phyloP scores from a whole-genome alignment of 2,329 filamentous ascomycete genomes.

The Bisporella sp. region DNA sequence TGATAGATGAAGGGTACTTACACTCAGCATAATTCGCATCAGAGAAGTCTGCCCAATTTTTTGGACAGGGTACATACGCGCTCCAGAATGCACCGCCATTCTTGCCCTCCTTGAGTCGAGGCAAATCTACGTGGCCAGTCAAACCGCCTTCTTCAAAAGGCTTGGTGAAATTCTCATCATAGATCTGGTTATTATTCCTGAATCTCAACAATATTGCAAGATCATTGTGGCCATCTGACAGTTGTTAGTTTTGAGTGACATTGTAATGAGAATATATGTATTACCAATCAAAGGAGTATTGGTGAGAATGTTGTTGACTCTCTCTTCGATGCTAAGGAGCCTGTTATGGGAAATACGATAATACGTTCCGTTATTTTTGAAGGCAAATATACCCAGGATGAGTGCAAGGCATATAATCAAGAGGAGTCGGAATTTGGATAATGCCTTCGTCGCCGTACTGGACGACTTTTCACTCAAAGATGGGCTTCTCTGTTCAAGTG shows the following conservation, averaged over 20 bases:
- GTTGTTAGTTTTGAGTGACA: neutral
- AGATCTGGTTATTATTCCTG: conserved; percentile 69
- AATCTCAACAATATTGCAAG: conserved; percentile 66
- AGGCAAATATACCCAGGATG: too few species aligned
- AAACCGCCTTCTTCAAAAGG: conserved; percentile 67
- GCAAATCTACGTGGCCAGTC: conserved; percentile 68
- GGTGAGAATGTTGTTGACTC: conserved; percentile 37
- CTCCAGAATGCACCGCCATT: conserved; percentile 92
- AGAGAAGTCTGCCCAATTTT: conserved; percentile 65
- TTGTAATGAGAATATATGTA: too few species aligned
- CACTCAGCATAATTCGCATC: conserved; percentile 63
- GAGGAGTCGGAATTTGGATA: too few species aligned
- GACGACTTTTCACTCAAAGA: too few species aligned
- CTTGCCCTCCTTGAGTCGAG: conserved; percentile 62
- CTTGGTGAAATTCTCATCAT: conserved; percentile 64
- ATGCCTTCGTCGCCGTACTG: too few species aligned
- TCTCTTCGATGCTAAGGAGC: conserved; percentile 14
- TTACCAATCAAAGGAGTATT: conserved; percentile 41
- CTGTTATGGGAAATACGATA: too few species aligned
- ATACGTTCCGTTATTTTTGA: too few species aligned
- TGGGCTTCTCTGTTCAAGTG: too few species aligned
- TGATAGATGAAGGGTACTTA: conserved; percentile 31
- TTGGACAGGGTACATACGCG: conserved; percentile 72
- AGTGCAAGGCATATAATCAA: too few species aligned
- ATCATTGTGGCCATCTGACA: conserved; percentile 81